Evolutionary conservation across 2,329 filamentous ascomycete species (phyloP).

Genomic region (Colletotrichum sojae): DNA sequence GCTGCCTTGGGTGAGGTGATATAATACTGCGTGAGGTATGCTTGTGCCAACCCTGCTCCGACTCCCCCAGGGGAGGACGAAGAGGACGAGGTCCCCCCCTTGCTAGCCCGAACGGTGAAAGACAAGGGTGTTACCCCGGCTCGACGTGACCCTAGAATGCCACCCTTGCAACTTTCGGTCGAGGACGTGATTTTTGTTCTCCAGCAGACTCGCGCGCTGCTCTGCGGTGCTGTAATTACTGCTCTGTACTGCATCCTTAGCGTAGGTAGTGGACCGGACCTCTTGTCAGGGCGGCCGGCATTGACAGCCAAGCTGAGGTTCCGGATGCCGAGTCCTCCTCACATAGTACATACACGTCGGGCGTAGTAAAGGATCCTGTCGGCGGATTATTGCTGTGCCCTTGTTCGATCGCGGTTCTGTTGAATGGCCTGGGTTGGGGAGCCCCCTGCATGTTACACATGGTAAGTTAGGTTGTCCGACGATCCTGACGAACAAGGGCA

Average conservation of each 20-base stretch:
- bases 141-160: slow-evolving; percentile 22
- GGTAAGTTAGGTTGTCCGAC: slow-evolving; percentile 13
- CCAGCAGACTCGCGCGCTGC: background rate
- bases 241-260: background rate
- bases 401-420: background rate
- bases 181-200: background rate
- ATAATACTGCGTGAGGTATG: background rate
- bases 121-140: slow-evolving; percentile 27
- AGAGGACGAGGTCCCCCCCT: slow-evolving; percentile 14
- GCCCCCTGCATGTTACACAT: slow-evolving; percentile 21
- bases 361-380: background rate
- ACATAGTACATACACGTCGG: background rate
- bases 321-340: background rate
- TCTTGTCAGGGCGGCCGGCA: background rate
- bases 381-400: background rate
- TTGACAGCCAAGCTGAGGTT: background rate
- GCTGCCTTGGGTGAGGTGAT: too few relatives aligned
- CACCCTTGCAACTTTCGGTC: slow-evolving; percentile 21
- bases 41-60: slow-evolving; percentile 28
- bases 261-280: too few relatives aligned
- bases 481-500: slow-evolving; percentile 20
- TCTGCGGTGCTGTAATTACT: too few relatives aligned
- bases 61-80: background rate
- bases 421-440: background rate
- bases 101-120: slow-evolving; percentile 33